Base-by-base conservation (phyloP, 441 rosid species). In the Populus hybrid region DNA sequence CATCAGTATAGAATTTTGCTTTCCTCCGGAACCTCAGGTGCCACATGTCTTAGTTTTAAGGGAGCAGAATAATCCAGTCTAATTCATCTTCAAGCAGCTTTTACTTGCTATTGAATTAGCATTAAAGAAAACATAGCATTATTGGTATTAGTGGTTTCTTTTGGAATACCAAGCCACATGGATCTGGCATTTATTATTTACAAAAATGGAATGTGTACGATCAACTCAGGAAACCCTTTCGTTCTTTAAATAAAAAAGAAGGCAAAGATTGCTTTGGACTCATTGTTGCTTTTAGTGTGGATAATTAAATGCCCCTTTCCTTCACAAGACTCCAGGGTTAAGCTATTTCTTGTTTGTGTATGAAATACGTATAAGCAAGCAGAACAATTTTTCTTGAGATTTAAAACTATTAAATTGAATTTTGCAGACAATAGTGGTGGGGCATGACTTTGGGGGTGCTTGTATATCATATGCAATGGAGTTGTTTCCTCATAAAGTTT, bases 401-500 rank as follows among this genome's bases (percentile, higher is more conserved):
- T n/a, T 12, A n/a, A 6, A 2, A 9, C 68, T 70, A 69, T 74
- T 32, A 7, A 35, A 32, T 28, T 30, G 38, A 32, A 67, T 70
- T 67, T 10, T 86, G 88, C 87, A 95, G 99, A 97, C 91, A 81
- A 88, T 95, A 70, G 86, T 95, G 92, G 97, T 88, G 10, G 98
- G 98, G 30, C 99, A 95, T 30, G 98, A 95, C 87, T 89, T 95
- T 79, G 99, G 97, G 65, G 99, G 99, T 77, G 92, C 97, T 42
- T 92, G 99, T 78, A 76, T 90, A 75, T 91, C 97, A 11, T 89
- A 89, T 74, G 93, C 88, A 63, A 92, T 93, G 97, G 99, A 95
- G 86, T 76, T 90, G 80, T 92, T 91, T 85, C 94, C 98, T 79
- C 73, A 32, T 9, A 94, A 84, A 88, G 76, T 90, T 71, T 87